phyloP scores from a whole-genome alignment of 805 yeast genomes.

The Hanseniaspora clermontiae region DNA sequence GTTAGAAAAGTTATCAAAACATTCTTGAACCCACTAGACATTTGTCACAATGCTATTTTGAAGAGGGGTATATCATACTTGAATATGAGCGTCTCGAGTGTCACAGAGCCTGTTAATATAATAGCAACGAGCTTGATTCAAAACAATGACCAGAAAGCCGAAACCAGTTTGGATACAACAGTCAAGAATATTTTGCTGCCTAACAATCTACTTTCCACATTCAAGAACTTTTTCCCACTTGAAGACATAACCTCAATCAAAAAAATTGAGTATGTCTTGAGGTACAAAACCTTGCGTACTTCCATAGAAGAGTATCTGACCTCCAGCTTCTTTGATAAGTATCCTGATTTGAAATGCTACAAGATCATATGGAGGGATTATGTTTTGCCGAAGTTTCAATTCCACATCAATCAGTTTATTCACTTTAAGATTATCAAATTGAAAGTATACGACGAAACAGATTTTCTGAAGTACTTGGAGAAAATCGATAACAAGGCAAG shows the following conservation, averaged over 20 bases:
- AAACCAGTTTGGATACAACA: background rate
- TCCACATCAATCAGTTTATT: constrained; percentile 16
- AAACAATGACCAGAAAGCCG: constrained; percentile 16
- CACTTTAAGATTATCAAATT: constrained; percentile 6
- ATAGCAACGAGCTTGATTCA: background rate
- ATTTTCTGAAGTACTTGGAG: constrained; percentile 1
- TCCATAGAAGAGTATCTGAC: constrained; percentile 3
- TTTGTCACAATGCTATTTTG: background rate
- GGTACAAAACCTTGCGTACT: background rate
- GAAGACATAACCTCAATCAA: background rate
- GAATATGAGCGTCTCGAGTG: background rate
- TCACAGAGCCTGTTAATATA: background rate
- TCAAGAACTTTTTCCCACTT: background rate
- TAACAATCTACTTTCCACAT: background rate
- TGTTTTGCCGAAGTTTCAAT: constrained; percentile 19
- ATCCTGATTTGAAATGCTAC: background rate
- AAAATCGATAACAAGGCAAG: background rate
- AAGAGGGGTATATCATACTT: background rate
- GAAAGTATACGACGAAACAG: constrained; percentile 5
- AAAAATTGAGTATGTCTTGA: background rate
- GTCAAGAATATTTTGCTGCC: constrained; percentile 2
- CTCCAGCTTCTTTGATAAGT: constrained; percentile 1
- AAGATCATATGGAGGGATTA: constrained; percentile 20
- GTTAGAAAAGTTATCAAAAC: background rate
- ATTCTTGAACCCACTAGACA: background rate